Percentiles rank a stretch among this genome's conserved stretches.
Conservation (phyloP, 1,284 basidiomycete genomes). For the Sphaerobolus stellatus region DNA sequence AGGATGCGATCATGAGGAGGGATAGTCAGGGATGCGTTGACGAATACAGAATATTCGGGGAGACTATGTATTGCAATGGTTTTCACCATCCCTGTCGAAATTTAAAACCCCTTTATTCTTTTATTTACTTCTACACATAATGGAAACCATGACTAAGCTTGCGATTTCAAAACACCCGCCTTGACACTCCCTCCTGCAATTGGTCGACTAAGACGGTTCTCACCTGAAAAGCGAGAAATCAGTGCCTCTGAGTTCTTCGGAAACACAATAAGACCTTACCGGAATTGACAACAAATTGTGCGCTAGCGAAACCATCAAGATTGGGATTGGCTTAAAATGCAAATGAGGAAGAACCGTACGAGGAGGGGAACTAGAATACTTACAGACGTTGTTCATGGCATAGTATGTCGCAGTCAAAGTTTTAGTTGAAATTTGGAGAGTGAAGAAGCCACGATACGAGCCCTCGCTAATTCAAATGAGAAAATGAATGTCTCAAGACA, state of each 20-base stretch:
- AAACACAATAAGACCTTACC: slow-evolving; percentile 24
- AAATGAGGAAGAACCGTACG: neutral
- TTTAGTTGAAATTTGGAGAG: slow-evolving; percentile 46
- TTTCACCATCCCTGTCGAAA: too few species aligned
- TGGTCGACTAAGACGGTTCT: slow-evolving; percentile 55
- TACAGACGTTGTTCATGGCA: slow-evolving; percentile 55
- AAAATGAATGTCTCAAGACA: neutral
- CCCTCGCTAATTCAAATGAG: slow-evolving; percentile 63
- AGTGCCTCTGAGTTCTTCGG: neutral
- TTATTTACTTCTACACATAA: neutral
- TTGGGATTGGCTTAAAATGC: slow-evolving; percentile 40
- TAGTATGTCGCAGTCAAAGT: slow-evolving; percentile 57
- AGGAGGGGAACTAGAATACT: slow-evolving; percentile 19
- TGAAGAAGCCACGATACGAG: slow-evolving; percentile 63
- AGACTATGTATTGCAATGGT: too few species aligned
- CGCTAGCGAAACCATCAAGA: slow-evolving; percentile 49
- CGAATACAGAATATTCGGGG: too few species aligned
- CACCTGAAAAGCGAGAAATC: too few species aligned
- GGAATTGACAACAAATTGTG: slow-evolving; percentile 44
- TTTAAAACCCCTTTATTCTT: neutral
- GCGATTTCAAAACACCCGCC: slow-evolving; percentile 41
- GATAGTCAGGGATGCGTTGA: too few species aligned
- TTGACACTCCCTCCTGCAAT: slow-evolving; percentile 50
- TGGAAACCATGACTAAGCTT: too few species aligned
- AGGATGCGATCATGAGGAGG: too few species aligned